Evolutionary conservation across 345 rosid genomes (phyloP), one percentile per base, ranked within the genome.

Genomic region (Viola odorata): DNA sequence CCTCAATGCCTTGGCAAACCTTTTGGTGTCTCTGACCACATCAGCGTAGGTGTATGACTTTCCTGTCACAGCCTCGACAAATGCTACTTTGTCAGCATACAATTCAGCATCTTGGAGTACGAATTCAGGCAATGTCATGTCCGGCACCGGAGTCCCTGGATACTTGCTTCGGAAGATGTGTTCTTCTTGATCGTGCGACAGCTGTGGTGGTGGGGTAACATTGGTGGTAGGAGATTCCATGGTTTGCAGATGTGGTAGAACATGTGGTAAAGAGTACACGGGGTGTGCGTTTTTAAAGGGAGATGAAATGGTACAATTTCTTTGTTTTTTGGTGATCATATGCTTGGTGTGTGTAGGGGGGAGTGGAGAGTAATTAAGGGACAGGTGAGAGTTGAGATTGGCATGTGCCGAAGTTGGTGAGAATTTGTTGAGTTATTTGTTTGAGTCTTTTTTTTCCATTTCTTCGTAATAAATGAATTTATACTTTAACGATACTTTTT

Each of bases 11-110:
- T 80, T 88, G 7, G 85, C 84, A 63, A 91, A 84, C 66, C 99
- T 79, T 60, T 72, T 71, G 0, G 83, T 79, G 66, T 91, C 95
- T 67, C 82, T 81, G 15, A 61, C 79, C 41, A 95, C 89, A 15
- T 88, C 88, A 8, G 74, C 74, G 8, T 91, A 86, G 17, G 89
- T 91, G 51, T 77, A 88, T 0, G 88, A 41, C 70, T 80, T 86
- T 14, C 96, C 99, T 0, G 80, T 82, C 70, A 81, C 83, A 0
- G 96, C 77, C 56, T 95, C 97, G 55, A 88, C 88, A 53, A 91
- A 91, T 0, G 97, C 99, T 6, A 85, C 88, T 70, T 83, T 84
- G 64, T 86, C 88, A 15, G 73, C 80, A 59, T 67, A 88, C 52
- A 77, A 58, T 48, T 91, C 94, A 12, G 85, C 95, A 58, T 82